phyloP scores from a whole-genome alignment of 805 yeast species.

The Myxozyma neotropica region DNA sequence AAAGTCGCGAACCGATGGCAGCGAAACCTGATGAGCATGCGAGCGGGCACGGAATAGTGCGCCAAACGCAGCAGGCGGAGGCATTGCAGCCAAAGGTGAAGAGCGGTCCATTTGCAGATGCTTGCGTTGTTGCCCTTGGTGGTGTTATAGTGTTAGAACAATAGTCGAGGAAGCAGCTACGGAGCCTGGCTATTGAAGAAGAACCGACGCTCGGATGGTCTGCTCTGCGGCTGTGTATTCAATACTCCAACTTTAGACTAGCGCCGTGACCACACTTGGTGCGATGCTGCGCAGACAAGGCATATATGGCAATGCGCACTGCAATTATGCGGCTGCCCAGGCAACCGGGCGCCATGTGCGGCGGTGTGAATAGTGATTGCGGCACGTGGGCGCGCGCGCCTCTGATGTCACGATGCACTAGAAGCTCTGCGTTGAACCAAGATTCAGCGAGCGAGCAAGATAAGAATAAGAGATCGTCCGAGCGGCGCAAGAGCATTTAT shows the following conservation, averaged over 20 bases:
- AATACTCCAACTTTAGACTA: not conserved
- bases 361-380: not conserved
- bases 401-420: slow-evolving; percentile 6
- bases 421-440: not conserved
- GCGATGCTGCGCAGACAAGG: not conserved
- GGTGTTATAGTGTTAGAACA: too few species aligned
- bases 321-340: slow-evolving; percentile 6
- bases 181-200: too few species aligned
- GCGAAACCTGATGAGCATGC: slow-evolving; percentile 23
- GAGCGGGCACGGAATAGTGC: slow-evolving; percentile 7
- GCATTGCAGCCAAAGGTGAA: slow-evolving; percentile 33
- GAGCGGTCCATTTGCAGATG: slow-evolving; percentile 29
- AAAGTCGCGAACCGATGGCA: slow-evolving; percentile 30
- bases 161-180: too few species aligned
- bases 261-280: not conserved
- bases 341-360: slow-evolving; percentile 7
- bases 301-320: not conserved
- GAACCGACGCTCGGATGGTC: not conserved
- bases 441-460: too few species aligned
- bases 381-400: slow-evolving; percentile 1
- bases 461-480: too few species aligned
- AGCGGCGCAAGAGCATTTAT: too few species aligned
- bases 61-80: slow-evolving; percentile 25
- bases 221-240: slow-evolving; percentile 8
- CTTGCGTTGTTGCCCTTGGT: too few species aligned